Percentiles rank a stretch among this genome's conserved stretches.
phyloP scores from a whole-genome alignment of 441 rosid genomes.

The Erodium texanum region DNA sequence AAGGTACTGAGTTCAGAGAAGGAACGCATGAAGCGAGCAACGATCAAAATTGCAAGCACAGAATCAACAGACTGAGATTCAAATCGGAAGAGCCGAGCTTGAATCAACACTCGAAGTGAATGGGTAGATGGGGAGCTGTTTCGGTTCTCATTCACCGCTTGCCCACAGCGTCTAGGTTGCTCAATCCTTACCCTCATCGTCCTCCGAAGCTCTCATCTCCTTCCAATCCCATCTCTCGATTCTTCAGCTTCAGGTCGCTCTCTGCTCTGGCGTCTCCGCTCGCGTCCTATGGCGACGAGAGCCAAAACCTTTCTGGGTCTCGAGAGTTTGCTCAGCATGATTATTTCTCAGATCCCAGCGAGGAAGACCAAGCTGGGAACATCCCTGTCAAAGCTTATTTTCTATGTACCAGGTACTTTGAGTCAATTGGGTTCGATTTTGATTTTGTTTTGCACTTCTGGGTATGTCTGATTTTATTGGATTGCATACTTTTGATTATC shows the following conservation, averaged over 20 bases:
- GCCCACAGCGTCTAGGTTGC: conserved; percentile 15
- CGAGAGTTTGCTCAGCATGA: conserved; percentile 24
- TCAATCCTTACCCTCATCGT: conserved; percentile 7
- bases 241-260: conserved; percentile 31
- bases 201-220: conserved; percentile 1
- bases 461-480: neutral
- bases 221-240: conserved; percentile 4
- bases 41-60: neutral
- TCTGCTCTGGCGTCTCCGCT: conserved; percentile 56
- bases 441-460: neutral
- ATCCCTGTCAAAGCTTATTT: conserved; percentile 79
- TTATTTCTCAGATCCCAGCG: neutral
- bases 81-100: neutral
- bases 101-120: conserved; percentile 28
- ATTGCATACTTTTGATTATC: neutral
- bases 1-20: neutral
- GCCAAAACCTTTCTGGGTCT: conserved; percentile 36
- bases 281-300: conserved; percentile 38
- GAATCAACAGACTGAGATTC: neutral
- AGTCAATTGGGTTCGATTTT: conserved; percentile 2
- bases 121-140: conserved; percentile 77
- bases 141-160: conserved; percentile 33
- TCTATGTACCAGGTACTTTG: conserved; percentile 61
- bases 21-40: neutral
- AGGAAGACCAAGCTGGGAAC: conserved; percentile 50